phyloP scores from a whole-genome alignment of 2,329 filamentous ascomycete genomes.

The Neocatenulostroma microsporum region DNA sequence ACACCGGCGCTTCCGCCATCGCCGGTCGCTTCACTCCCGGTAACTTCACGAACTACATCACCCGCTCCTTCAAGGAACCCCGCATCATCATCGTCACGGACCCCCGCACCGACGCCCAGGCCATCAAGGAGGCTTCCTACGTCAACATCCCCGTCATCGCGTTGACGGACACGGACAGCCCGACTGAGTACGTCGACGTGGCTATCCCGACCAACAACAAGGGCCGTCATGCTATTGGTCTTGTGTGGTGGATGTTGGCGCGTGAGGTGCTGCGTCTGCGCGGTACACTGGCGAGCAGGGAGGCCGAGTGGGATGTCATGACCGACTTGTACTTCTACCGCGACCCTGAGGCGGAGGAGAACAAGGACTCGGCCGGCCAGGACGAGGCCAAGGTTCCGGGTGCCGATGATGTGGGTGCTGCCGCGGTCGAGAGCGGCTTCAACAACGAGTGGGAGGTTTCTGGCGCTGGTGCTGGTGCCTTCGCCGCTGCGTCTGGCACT shows the following conservation, averaged over 20 bases:
- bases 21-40: constrained; percentile 99
- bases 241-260: constrained; percentile 99
- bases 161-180: constrained; percentile 97
- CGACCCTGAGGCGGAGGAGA: constrained; percentile 98
- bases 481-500: constrained; percentile 53
- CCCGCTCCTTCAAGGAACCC: constrained; percentile 99
- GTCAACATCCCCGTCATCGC: constrained; percentile 99
- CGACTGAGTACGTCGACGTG: constrained; percentile 98
- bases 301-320: constrained; percentile 98
- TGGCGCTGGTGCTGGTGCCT: constrained; percentile 54
- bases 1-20: constrained; percentile 97
- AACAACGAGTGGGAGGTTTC: constrained; percentile 80
- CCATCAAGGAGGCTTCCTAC: constrained; percentile 99
- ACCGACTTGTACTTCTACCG: constrained; percentile 99
- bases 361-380: constrained; percentile 77
- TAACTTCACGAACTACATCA: constrained; percentile 99
- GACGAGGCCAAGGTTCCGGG: constrained; percentile 80
- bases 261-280: constrained; percentile 99
- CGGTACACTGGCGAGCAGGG: constrained; percentile 90
- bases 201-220: constrained; percentile 99
- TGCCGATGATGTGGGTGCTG: constrained; percentile 75
- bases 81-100: constrained; percentile 99
- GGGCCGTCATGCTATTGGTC: constrained; percentile 97
- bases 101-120: constrained; percentile 98
- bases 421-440: constrained; percentile 72